Evolutionary conservation across 2,329 filamentous ascomycete genomes (phyloP).

Genomic region (Penicillium hesseltinei): DNA sequence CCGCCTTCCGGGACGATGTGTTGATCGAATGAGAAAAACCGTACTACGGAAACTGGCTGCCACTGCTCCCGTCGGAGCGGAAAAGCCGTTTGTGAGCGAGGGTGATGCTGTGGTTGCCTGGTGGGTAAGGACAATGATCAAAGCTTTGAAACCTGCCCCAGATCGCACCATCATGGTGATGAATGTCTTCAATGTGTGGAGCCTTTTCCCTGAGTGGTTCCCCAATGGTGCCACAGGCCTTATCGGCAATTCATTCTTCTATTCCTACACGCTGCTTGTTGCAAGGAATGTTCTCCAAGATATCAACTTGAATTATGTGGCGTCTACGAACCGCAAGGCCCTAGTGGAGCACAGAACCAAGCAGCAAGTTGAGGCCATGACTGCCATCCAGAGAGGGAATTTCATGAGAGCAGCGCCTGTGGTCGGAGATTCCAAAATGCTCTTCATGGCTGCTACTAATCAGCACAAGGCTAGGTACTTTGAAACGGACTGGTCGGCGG

Average conservation of each 20-base stretch:
- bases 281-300: too few relatives aligned
- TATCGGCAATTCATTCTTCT: not conserved
- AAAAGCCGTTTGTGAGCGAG: not conserved
- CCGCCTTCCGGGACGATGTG: not conserved
- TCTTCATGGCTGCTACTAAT: too few relatives aligned
- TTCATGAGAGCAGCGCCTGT: too few relatives aligned
- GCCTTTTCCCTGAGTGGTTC: constrained; percentile 31
- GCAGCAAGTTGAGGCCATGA: too few relatives aligned
- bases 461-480: too few relatives aligned
- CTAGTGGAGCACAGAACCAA: too few relatives aligned
- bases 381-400: too few relatives aligned
- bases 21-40: not conserved
- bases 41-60: not conserved
- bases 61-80: not conserved
- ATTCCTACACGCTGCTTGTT: too few relatives aligned
- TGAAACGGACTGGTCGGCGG: too few relatives aligned
- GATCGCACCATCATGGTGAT: constrained; percentile 29
- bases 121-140: constrained; percentile 31
- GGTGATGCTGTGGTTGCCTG: constrained; percentile 31
- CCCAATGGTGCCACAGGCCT: constrained; percentile 26
- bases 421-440: too few relatives aligned
- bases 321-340: too few relatives aligned
- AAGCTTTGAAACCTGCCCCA: constrained; percentile 22
- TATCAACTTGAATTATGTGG: too few relatives aligned
- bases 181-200: constrained; percentile 43